Percentiles rank a stretch among this genome's conserved stretches.
Evolutionary conservation across 108 stramenopile species (phyloP).

Genomic region (Mayamaea pseudoterrestris): DNA sequence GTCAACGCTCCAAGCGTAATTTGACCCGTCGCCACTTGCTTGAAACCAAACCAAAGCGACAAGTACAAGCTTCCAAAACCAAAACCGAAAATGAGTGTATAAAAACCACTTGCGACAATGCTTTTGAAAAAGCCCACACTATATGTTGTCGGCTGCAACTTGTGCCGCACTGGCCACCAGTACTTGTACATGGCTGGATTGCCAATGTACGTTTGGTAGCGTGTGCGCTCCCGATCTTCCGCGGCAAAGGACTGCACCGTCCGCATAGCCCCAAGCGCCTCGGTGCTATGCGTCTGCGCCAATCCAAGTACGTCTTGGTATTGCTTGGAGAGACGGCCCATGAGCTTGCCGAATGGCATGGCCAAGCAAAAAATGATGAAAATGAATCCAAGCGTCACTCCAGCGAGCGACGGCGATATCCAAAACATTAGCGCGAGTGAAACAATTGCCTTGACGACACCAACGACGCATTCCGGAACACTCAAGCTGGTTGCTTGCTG

Average conservation of each 20-base stretch:
- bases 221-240: conserved; percentile 35
- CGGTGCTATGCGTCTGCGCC: conserved; percentile 53
- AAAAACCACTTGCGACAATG: conserved; percentile 35
- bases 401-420: conserved; percentile 42
- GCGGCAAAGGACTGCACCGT: conserved; percentile 75
- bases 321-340: conserved; percentile 36
- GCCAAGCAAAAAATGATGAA: conserved; percentile 31
- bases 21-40: conserved; percentile 43
- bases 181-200: conserved; percentile 28
- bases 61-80: conserved; percentile 33
- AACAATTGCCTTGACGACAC: conserved; percentile 26
- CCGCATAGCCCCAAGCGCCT: conserved; percentile 53
- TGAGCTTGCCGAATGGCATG: conserved; percentile 31
- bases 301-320: conserved; percentile 62
- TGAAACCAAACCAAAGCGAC: conserved; percentile 65
- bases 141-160: conserved; percentile 28
- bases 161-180: conserved; percentile 26
- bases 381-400: conserved; percentile 40
- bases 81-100: conserved; percentile 30
- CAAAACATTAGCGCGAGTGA: conserved; percentile 55
- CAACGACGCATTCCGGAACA: conserved; percentile 41
- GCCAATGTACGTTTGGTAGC: conserved; percentile 40
- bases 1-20: conserved; percentile 53
- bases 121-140: conserved; percentile 44
- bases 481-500: conserved; percentile 38